Base-by-base conservation (phyloP, 1,284 basidiomycete genomes). In the Austroboletus rostrupii region DNA sequence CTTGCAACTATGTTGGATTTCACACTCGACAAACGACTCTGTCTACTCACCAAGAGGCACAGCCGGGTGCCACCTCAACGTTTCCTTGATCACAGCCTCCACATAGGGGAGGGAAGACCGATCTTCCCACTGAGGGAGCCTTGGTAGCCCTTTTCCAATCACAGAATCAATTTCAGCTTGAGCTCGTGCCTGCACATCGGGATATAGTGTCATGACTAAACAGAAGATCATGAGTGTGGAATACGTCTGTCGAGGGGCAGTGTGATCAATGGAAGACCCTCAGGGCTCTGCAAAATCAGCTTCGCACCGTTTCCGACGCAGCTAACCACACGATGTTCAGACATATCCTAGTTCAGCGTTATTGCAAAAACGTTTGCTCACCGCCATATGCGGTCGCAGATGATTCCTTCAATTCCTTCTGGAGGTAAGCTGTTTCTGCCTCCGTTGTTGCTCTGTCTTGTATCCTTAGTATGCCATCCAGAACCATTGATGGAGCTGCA, bases 91-190 rank as follows among this genome's bases (percentile, higher is more conserved):
- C n/a, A n/a, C n/a, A n/a, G n/a, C n/a, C n/a, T n/a, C n/a, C n/a
- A n/a, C n/a, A n/a, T n/a, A n/a, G n/a, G n/a, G n/a, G n/a, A n/a
- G n/a, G n/a, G n/a, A n/a, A n/a, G n/a, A n/a, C n/a, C n/a, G n/a
- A n/a, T n/a, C n/a, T n/a, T n/a, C n/a, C n/a, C n/a, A n/a, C n/a
- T n/a, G n/a, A n/a, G n/a, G n/a, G n/a, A n/a, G n/a, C n/a, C n/a
- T n/a, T n/a, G n/a, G n/a, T n/a, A n/a, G n/a, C n/a, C n/a, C n/a
- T n/a, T n/a, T n/a, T n/a, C n/a, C n/a, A n/a, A n/a, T n/a, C n/a
- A n/a, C n/a, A n/a, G n/a, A n/a, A n/a, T 76, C 72, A 20, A 81
- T 64, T 49, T 81, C 78, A 35, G 54, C 57, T 48, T 73, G 76
- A 6, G 72, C 73, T 16, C 60, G 62, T 12, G 50, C 46, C 56